phyloP scores from a whole-genome alignment of 345 rosid species.

The Iberis pinnata region DNA sequence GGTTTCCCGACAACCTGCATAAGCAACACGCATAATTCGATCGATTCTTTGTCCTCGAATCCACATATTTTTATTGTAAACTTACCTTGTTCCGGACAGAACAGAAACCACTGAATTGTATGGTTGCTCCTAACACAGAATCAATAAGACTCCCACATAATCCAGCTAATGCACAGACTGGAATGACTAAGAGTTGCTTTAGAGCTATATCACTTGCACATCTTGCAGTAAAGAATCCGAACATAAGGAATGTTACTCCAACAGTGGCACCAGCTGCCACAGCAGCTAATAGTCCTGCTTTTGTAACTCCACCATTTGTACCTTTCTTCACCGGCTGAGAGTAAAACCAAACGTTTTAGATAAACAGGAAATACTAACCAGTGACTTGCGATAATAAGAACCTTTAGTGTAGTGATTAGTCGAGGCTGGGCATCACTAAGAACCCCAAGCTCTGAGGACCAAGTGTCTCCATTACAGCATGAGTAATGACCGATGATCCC shows the following conservation, averaged over 20 bases:
- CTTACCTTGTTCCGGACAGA: constrained; percentile 81
- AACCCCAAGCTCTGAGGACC: constrained; percentile 98
- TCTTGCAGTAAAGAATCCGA: constrained; percentile 58
- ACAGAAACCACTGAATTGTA: constrained; percentile 95
- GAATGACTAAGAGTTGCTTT: constrained; percentile 70
- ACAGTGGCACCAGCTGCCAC: constrained; percentile 64
- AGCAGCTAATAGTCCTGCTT: constrained; percentile 76
- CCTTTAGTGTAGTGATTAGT: constrained; percentile 88
- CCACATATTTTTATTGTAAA: constrained; percentile 5
- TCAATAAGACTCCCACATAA: constrained; percentile 75
- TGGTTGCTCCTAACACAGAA: constrained; percentile 84
- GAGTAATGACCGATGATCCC: constrained; percentile 89
- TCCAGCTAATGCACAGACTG: constrained; percentile 71
- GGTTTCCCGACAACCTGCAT: constrained; percentile 82
- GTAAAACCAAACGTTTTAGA: constrained; percentile 17
- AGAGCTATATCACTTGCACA: constrained; percentile 47
- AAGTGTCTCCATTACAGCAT: constrained; percentile 90
- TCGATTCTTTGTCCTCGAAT: not conserved
- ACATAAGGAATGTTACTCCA: constrained; percentile 61
- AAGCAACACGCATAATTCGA: not conserved
- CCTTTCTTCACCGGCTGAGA: constrained; percentile 83
- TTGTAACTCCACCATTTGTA: constrained; percentile 90
- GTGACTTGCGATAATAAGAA: constrained; percentile 17
- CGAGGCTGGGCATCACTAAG: constrained; percentile 88
- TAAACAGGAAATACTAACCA: not conserved